Percentiles rank a stretch among this genome's conserved stretches.
These are phyloP conservation scores for Penicillium taxi DNA, from an alignment of 495 filamentous ascomycete genomes.

Conservation along the genomic window DNA sequence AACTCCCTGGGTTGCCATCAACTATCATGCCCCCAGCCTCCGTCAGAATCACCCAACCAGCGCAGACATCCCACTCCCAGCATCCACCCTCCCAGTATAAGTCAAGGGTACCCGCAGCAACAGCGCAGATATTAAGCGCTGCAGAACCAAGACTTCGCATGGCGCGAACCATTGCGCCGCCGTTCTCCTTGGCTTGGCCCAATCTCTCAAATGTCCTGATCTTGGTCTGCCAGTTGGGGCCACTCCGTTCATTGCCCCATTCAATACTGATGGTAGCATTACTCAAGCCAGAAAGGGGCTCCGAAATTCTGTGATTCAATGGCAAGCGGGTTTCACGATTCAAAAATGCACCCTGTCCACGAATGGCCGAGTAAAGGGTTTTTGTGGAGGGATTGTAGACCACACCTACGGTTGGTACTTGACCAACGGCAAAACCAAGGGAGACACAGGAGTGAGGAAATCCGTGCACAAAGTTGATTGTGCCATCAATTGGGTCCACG, in stretches of 20 bases:
- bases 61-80: constrained; percentile 93
- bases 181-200: constrained; percentile 51
- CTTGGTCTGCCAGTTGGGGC: constrained; percentile 71
- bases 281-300: constrained; percentile 50
- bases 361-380: constrained; percentile 61
- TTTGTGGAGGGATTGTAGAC: constrained; percentile 76
- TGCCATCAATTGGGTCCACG: constrained; percentile 86
- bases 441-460: constrained; percentile 77
- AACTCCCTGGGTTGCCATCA: constrained; percentile 68
- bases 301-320: constrained; percentile 37
- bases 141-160: constrained; percentile 70
- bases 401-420: constrained; percentile 62
- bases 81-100: constrained; percentile 90
- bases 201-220: constrained; percentile 59
- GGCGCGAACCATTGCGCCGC: constrained; percentile 79
- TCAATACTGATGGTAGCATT: constrained; percentile 63
- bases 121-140: constrained; percentile 75
- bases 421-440: constrained; percentile 62
- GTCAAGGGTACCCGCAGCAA: constrained; percentile 72
- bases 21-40: constrained; percentile 81
- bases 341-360: constrained; percentile 59
- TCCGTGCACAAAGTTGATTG: constrained; percentile 78
- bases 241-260: constrained; percentile 68
- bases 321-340: constrained; percentile 47
- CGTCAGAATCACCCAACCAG: constrained; percentile 78